These are phyloP conservation scores for Colletotrichum zoysiae DNA, from an alignment of 2,329 filamentous ascomycete species.

Conservation along the genomic window DNA sequence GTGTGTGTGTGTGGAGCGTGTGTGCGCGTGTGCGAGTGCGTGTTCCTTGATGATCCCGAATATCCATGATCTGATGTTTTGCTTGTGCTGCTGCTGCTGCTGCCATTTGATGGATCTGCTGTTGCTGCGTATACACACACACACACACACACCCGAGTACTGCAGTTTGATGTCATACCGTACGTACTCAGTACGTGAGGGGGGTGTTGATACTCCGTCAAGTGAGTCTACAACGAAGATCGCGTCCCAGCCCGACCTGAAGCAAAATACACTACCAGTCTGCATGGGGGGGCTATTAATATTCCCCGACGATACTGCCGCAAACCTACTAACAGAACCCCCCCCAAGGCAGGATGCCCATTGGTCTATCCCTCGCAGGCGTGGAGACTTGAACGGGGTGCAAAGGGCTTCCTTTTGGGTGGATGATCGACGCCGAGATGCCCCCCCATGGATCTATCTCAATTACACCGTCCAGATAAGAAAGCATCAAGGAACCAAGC, in stretches of 20 bases:
- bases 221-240: background rate
- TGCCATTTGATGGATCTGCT: background rate
- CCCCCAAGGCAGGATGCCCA: background rate
- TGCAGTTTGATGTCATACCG: background rate
- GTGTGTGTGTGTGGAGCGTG: background rate
- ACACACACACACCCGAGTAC: background rate
- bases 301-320: conserved; percentile 21
- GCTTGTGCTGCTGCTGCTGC: background rate
- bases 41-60: background rate
- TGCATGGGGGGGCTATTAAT: conserved; percentile 34
- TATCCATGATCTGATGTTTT: background rate
- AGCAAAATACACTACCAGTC: background rate
- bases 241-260: background rate
- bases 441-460: conserved; percentile 26
- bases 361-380: background rate
- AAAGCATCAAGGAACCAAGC: conserved; percentile 28
- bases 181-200: background rate
- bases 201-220: background rate
- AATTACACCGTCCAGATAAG: conserved; percentile 32
- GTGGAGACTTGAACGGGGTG: background rate
- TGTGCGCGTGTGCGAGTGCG: too few species aligned
- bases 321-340: background rate
- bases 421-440: conserved; percentile 38
- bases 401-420: conserved; percentile 14
- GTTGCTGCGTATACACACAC: background rate